Evolutionary conservation across 2,329 filamentous ascomycete genomes (phyloP), one percentile per base, ranked within the genome.

Genomic region (Bimuria novae-zelandiae): DNA sequence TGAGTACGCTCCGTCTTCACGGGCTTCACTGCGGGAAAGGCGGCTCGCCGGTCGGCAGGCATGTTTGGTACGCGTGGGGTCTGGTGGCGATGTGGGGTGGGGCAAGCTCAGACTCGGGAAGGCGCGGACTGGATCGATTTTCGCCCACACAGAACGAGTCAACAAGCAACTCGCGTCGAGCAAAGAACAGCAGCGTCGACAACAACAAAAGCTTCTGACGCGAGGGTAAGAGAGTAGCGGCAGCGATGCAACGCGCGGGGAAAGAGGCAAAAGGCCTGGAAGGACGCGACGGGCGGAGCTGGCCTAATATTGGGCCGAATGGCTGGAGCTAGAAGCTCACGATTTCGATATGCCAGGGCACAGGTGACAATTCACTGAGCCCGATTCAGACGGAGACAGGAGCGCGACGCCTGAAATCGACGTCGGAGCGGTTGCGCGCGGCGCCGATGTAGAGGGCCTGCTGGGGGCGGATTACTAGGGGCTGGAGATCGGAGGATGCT

Each of bases 1-100:
- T 91, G 88, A 2, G 88, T 89, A 37, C 89, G 80, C 73, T 90
- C 88, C 3, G 87, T 89, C 84, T 90, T 79, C 54, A 79, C 68
- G 25, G 77, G 77, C 65, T 72, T 62, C 54, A 71, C 63, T 19
- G 70, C 63, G 19, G 68, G 55, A 27, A 69, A 59, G 3, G 66
- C 68, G 0, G 66, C 67, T 46, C 73, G 55, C 64, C 64, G 51
- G 68, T 75, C 60, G 62, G 75, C 70, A 71, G 76, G 76, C 71
- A 78, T 75, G 51, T 68, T 48, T 50, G 32, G 17, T 27, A 54
- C 8, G 29, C 36, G 16, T 40, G 41, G 44, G 27, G 46, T 48
- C 7, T 48, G 57, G 58, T 58, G 59, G 56, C 50, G 50, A 50
- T 54, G 51, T 48, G 55, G 51, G 52, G 54, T 54, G 51, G 53